Base-by-base conservation (phyloP, 495 filamentous ascomycete genomes). In the Hypoxylon subgilvum region DNA sequence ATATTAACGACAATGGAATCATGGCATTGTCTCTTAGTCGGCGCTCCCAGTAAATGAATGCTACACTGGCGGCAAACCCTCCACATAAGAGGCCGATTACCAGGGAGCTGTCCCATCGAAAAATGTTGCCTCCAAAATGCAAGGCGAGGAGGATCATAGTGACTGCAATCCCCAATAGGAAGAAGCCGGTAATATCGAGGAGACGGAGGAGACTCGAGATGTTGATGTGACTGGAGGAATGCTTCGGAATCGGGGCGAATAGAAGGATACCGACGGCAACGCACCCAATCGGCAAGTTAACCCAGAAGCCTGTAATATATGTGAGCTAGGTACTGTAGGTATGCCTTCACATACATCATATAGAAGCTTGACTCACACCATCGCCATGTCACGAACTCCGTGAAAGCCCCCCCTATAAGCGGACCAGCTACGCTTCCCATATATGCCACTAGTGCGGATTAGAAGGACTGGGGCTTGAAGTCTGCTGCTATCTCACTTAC, bases 261-360 rank as follows among this genome's bases (percentile, higher is more conserved):
- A 74, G 23, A 13, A 71, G 16, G 12, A 49, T 36, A 12, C 76
- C 13, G 4, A 67, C 73, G 3, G 76, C 60, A 18, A 66, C n/a
- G 0, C 35, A 52, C 1, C 57, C 57, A 14, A 60, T 44, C 6
- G 68, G 68, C 13, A 70, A 55, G 52, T 70, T 70, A 23, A 88
- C 86, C 57, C 86, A 81, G 52, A 17, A 84, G 47, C 54, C 88
- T 85, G 13, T 4, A 74, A 57, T 84, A 84, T 32, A 86, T 84
- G 59, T 82, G 84, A 64, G 84, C 83, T 61, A 8, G 23, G 4
- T 27, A 3, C 23, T 27, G 23, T 27, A 27, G 8, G 3, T 27
- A 8, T 4, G 23, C 4, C n/a, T n/a, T n/a, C 3, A 27, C 8
- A 27, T 27, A 27, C 23, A 27, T 4, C 8, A 27, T 4, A 27